A percentile compares a stretch with the other conserved stretches of the same genome.
These are phyloP conservation scores for Cymbidium sinense DNA, from an alignment of 106 monocot genomes.

Conservation along the genomic window DNA sequence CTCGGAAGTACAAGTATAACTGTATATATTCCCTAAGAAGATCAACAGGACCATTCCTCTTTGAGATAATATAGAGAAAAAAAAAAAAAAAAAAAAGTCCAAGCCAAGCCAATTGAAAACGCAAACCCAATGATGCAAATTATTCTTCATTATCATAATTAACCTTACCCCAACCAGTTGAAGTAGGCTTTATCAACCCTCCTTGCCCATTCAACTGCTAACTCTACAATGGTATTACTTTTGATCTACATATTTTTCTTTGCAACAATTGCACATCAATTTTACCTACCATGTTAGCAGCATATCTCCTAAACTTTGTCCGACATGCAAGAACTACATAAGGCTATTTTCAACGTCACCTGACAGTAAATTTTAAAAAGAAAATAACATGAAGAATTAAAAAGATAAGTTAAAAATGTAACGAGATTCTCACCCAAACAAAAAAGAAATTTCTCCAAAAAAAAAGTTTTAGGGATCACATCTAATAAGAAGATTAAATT, in stretches of 20 bases:
- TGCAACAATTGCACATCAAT: not conserved
- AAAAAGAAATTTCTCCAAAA: not conserved
- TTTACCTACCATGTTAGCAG: not conserved
- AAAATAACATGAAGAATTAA: not conserved
- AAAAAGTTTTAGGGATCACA: not conserved
- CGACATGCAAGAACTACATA: not conserved
- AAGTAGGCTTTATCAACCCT: not conserved
- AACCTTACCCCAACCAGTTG: not conserved
- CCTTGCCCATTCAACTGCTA: not conserved
- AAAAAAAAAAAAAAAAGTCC: not conserved
- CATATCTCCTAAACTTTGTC: not conserved
- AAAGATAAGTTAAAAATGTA: not conserved
- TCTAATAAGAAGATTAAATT: not conserved
- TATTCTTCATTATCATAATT: not conserved
- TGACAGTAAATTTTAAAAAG: too few species aligned
- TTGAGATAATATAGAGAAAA: not conserved
- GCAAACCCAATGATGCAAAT: not conserved
- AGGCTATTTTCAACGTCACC: too few species aligned
- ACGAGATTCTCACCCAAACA: not conserved
- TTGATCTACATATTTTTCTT: not conserved
- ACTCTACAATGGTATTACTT: not conserved
- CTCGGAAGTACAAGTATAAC: not conserved
- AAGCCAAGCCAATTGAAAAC: not conserved
- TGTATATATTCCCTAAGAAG: not conserved
- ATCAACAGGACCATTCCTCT: not conserved